Evolutionary conservation across 805 yeast species (phyloP).

Genomic region (Wickerhamomyces bisporus): DNA sequence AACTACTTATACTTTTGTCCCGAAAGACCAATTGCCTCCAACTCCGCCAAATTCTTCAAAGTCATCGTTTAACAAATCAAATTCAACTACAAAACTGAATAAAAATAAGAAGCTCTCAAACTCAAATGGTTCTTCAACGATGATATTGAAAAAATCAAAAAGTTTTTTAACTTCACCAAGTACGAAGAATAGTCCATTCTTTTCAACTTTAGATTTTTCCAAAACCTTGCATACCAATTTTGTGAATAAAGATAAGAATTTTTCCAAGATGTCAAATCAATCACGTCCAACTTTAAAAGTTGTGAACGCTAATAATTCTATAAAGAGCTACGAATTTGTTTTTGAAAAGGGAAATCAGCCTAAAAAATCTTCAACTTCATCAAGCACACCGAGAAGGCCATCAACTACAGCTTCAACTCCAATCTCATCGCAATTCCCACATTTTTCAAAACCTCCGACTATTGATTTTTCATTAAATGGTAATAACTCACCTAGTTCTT

Average conservation of each 20-base stretch:
- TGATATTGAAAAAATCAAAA: constrained; percentile 20
- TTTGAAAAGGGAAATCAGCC: constrained; percentile 15
- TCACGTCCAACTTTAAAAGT: constrained; percentile 6
- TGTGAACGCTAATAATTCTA: constrained; percentile 3
- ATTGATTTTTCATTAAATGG: constrained; percentile 13
- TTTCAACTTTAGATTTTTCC: constrained; percentile 23
- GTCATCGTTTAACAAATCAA: constrained; percentile 15
- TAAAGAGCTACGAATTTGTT: constrained; percentile 22
- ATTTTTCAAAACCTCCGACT: constrained; percentile 20
- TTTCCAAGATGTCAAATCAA: neutral
- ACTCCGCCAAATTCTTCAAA: constrained; percentile 10
- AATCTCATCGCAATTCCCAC: constrained; percentile 13
- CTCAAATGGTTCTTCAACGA: constrained; percentile 5
- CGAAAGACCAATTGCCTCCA: constrained; percentile 3
- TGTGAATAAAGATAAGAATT: neutral
- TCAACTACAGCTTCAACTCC: constrained; percentile 13
- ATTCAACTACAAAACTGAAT: constrained; percentile 19
- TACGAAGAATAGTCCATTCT: constrained; percentile 10
- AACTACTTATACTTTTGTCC: neutral
- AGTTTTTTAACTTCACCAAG: constrained; percentile 13
- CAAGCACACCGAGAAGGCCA: constrained; percentile 15
- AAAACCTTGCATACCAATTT: constrained; percentile 5
- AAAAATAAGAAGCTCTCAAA: constrained; percentile 18
- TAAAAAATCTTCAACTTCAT: constrained; percentile 6
- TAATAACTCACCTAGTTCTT: constrained; percentile 18